Evolutionary conservation across 768 basidiomycete species (phyloP).

Genomic region (Amanita rimosa): DNA sequence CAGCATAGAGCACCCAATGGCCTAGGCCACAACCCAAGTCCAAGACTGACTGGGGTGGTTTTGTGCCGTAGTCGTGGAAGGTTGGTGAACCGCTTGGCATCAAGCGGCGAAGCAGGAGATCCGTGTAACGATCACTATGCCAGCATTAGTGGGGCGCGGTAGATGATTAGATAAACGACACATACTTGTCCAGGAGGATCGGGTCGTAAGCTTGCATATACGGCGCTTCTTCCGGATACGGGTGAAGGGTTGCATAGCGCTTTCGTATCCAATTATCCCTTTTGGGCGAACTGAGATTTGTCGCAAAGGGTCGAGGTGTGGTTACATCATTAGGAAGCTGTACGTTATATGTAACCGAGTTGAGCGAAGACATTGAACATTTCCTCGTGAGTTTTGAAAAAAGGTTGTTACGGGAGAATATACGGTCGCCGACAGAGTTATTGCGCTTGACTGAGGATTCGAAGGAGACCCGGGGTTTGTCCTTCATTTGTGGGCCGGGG

Average conservation of each 20-base stretch:
- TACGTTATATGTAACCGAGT: slow-evolving; percentile 8
- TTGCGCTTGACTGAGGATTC: slow-evolving; percentile 3
- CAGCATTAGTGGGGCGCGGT: slow-evolving; percentile 5
- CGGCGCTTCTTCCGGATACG: slow-evolving; percentile 35
- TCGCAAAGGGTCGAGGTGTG: slow-evolving; percentile 1
- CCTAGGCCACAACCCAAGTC: slow-evolving; percentile 74
- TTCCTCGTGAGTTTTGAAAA: slow-evolving; percentile 20
- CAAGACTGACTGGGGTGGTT: slow-evolving; percentile 44
- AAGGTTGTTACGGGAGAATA: background rate
- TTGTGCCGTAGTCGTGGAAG: slow-evolving; percentile 40
- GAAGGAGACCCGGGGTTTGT: slow-evolving; percentile 7
- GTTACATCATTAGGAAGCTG: slow-evolving; percentile 8
- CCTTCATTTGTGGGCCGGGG: background rate
- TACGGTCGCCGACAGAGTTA: slow-evolving; percentile 4
- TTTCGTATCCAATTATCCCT: slow-evolving; percentile 29
- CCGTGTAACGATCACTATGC: slow-evolving; percentile 49
- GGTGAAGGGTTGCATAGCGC: slow-evolving; percentile 41
- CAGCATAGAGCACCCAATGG: slow-evolving; percentile 54
- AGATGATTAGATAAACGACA: slow-evolving; percentile 4
- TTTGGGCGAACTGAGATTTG: background rate
- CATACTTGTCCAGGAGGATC: slow-evolving; percentile 47
- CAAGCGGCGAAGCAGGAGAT: slow-evolving; percentile 44
- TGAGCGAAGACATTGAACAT: slow-evolving; percentile 25
- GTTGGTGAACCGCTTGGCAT: slow-evolving; percentile 41
- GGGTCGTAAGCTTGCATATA: slow-evolving; percentile 63